These are phyloP conservation scores for Thelephora aurantiotincta DNA, from an alignment of 768 basidiomycete species.

Conservation along the genomic window DNA sequence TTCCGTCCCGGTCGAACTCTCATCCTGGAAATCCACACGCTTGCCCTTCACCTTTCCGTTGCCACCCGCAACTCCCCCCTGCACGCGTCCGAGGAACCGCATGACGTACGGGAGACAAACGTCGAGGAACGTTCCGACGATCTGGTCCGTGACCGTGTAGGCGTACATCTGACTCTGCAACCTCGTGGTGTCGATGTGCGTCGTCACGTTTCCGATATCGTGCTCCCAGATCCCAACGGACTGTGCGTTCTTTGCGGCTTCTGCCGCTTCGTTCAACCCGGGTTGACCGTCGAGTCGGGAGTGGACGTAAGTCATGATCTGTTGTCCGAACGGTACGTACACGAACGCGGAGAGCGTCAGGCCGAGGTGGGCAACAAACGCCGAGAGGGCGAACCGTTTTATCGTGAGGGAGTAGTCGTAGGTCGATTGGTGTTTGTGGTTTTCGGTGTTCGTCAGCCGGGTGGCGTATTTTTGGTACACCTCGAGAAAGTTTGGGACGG, in stretches of 20 bases:
- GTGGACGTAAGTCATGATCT: conserved; percentile 50
- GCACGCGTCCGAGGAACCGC: conserved; percentile 30
- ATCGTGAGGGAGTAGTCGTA: conserved; percentile 71
- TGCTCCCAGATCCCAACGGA: conserved; percentile 31
- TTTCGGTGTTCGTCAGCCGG: conserved; percentile 78
- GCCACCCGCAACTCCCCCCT: conserved; percentile 8
- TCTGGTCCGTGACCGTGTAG: conserved; percentile 81
- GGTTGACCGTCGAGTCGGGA: conserved; percentile 5
- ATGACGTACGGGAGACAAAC: conserved; percentile 69
- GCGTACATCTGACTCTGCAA: conserved; percentile 90
- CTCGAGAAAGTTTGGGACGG: conserved; percentile 70
- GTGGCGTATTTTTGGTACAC: conserved; percentile 58
- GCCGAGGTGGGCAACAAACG: conserved; percentile 83
- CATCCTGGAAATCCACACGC: conserved; percentile 60
- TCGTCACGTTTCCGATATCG: conserved; percentile 31
- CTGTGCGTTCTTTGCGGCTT: conserved; percentile 4
- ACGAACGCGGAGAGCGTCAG: conserved; percentile 90
- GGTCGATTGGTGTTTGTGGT: conserved; percentile 69
- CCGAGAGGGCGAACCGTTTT: conserved; percentile 83
- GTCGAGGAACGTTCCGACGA: conserved; percentile 63
- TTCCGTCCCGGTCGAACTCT: conserved; percentile 30
- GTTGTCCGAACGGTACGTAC: conserved; percentile 87
- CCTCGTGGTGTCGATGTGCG: conserved; percentile 52
- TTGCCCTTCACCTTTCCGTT: conserved; percentile 32
- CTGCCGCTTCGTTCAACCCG: conserved; percentile 4